phyloP scores from a whole-genome alignment of 2,329 filamentous ascomycete species.

The Tolypocladium inflatum region DNA sequence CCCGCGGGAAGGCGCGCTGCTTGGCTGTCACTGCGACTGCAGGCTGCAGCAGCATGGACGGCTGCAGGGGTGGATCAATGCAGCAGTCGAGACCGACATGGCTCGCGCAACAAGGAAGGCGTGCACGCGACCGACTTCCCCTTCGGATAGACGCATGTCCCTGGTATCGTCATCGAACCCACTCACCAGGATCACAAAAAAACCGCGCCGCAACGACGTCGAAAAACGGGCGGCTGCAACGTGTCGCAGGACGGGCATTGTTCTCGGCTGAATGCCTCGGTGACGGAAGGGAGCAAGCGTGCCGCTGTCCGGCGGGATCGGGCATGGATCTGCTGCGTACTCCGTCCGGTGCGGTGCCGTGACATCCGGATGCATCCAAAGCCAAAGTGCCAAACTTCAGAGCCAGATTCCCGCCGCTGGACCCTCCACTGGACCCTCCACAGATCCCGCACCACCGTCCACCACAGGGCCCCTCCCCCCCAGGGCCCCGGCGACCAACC shows the following conservation, averaged over 20 bases:
- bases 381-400: no score
- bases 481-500: neutral
- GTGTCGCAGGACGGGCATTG: no score
- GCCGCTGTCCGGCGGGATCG: neutral
- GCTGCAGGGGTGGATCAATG: neutral
- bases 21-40: no score
- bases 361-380: neutral
- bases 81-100: neutral
- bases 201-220: neutral
- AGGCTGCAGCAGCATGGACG: no score
- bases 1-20: no score
- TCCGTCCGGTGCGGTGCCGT: neutral
- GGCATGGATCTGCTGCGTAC: neutral
- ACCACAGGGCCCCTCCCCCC: neutral
- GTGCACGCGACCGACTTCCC: constrained; percentile 1
- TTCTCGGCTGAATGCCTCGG: neutral
- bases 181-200: neutral
- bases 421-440: neutral
- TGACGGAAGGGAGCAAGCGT: neutral
- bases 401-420: neutral
- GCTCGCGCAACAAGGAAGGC: neutral
- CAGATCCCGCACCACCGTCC: neutral
- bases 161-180: neutral
- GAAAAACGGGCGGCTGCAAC: no score
- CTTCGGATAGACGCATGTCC: neutral